These are phyloP conservation scores for Margaritispora aquatica DNA, from an alignment of 495 filamentous ascomycete species.

Conservation along the genomic window DNA sequence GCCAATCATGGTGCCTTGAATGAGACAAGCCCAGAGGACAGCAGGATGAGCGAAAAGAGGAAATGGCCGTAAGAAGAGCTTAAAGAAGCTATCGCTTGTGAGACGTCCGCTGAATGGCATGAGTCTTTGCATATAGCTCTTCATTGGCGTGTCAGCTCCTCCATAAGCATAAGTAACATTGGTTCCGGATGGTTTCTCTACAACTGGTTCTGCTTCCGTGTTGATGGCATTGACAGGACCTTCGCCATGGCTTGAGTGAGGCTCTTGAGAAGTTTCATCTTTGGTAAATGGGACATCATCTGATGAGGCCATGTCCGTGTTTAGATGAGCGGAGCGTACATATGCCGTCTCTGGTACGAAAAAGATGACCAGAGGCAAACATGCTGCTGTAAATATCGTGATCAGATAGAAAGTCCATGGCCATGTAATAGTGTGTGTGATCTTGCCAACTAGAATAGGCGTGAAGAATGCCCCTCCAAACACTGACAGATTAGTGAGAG, in stretches of 20 bases:
- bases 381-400: conserved; percentile 60
- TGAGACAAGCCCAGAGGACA: conserved; percentile 84
- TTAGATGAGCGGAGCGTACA: conserved; percentile 54
- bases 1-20: conserved; percentile 85
- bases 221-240: background rate
- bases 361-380: conserved; percentile 61
- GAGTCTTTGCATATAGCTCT: conserved; percentile 49
- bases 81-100: conserved; percentile 53
- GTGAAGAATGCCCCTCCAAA: conserved; percentile 93
- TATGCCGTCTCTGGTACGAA: conserved; percentile 86
- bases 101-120: conserved; percentile 76
- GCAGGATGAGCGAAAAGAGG: conserved; percentile 71
- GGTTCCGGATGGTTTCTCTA: conserved; percentile 2
- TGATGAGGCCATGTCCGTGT: conserved; percentile 48
- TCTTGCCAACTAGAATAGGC: conserved; percentile 80
- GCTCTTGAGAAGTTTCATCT: background rate
- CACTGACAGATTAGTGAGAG: conserved; percentile 77
- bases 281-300: conserved; percentile 12
- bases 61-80: conserved; percentile 57
- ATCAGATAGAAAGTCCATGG: conserved; percentile 73
- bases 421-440: conserved; percentile 71
- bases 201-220: background rate
- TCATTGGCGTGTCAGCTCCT: conserved; percentile 31
- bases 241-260: background rate
- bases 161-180: background rate